Evolutionary conservation across 371 early-diverging fungal species (phyloP).

Genomic region (Syncephalastrum monosporum): DNA sequence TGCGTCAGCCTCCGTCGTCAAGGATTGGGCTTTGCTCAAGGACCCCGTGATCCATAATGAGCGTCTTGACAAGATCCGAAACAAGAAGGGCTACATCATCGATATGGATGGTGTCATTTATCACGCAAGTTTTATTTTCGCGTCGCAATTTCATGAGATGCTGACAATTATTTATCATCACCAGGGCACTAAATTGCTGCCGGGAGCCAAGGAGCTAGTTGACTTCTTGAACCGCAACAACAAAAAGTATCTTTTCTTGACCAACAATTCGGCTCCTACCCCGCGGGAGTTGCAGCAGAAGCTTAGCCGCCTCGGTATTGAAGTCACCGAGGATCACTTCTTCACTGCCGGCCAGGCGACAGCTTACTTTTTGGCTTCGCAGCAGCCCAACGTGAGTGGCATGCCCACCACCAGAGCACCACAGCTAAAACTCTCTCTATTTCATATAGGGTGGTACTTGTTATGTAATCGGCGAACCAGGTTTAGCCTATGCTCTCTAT

Average conservation of each 20-base stretch:
- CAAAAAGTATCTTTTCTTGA: slow-evolving; percentile 66
- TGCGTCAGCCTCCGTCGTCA: slow-evolving; percentile 8
- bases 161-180: background rate
- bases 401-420: background rate
- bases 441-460: slow-evolving; percentile 46
- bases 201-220: slow-evolving; percentile 64
- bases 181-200: slow-evolving; percentile 48
- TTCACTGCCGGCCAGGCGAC: slow-evolving; percentile 69
- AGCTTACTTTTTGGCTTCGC: slow-evolving; percentile 59
- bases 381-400: slow-evolving; percentile 47
- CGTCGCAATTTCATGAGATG: background rate
- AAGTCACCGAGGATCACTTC: slow-evolving; percentile 57
- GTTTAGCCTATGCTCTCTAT: slow-evolving; percentile 61
- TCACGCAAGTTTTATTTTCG: slow-evolving; percentile 39
- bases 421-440: background rate
- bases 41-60: slow-evolving; percentile 42
- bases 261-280: slow-evolving; percentile 69
- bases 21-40: slow-evolving; percentile 39
- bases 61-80: slow-evolving; percentile 53
- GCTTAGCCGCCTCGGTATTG: slow-evolving; percentile 56
- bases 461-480: slow-evolving; percentile 68
- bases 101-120: slow-evolving; percentile 75
- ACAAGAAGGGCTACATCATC: slow-evolving; percentile 61
- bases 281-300: slow-evolving; percentile 63
- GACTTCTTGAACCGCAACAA: slow-evolving; percentile 53